Evolutionary conservation across 2,329 filamentous ascomycete genomes (phyloP).

Genomic region (Exophiala phaeomuriformis): DNA sequence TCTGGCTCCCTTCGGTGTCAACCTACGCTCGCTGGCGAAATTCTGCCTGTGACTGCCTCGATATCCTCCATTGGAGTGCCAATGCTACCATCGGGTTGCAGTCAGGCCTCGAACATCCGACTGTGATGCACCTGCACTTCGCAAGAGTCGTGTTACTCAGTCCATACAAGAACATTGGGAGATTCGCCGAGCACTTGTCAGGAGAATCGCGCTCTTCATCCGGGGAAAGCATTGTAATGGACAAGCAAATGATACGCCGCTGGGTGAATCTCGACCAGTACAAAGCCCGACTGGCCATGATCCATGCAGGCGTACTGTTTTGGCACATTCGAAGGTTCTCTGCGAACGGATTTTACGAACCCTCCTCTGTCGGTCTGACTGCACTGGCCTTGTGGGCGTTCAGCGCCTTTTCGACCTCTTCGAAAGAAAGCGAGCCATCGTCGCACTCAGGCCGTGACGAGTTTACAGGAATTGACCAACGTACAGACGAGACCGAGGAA

Average conservation of each 20-base stretch:
- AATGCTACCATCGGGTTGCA: background rate
- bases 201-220: background rate
- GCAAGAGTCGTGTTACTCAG: background rate
- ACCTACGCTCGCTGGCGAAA: background rate
- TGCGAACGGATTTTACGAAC: background rate
- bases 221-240: background rate
- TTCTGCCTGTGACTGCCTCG: background rate
- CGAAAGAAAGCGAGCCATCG: background rate
- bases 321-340: background rate
- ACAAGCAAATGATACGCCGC: background rate
- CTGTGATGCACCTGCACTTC: background rate
- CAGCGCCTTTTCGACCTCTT: background rate
- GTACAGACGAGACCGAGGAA: background rate
- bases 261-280: background rate
- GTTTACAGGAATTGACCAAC: background rate
- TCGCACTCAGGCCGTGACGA: background rate
- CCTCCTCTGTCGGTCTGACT: background rate
- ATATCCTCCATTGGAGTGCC: background rate
- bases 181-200: background rate
- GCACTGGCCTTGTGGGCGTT: background rate
- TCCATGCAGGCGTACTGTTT: background rate
- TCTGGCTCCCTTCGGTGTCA: background rate
- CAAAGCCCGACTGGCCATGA: background rate
- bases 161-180: background rate
- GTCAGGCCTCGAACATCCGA: background rate